phyloP scores from a whole-genome alignment of 148 eudicot genomes.

The Camellia japonica region DNA sequence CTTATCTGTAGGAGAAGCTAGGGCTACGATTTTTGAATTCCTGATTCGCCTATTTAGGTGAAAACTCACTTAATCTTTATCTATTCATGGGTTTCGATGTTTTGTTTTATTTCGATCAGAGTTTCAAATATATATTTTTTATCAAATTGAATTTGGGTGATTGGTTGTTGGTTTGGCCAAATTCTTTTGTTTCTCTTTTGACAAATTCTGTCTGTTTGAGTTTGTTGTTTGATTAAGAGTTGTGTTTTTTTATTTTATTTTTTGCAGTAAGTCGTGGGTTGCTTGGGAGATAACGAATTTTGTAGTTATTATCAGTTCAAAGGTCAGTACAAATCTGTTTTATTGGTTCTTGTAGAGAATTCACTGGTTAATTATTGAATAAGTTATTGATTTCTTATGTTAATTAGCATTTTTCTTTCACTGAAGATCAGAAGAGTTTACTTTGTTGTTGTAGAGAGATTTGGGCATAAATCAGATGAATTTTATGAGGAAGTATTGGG shows the following conservation, averaged over 20 bases:
- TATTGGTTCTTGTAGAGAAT: not conserved
- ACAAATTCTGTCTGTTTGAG: not conserved
- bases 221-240: not conserved
- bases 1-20: not conserved
- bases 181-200: not conserved
- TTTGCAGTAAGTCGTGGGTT: slow-evolving; percentile 9
- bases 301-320: not conserved
- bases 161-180: not conserved
- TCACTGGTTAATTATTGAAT: not conserved
- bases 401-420: not conserved
- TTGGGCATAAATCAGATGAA: not conserved
- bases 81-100: not conserved
- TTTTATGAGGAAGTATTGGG: slow-evolving; percentile 6
- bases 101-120: not conserved
- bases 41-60: not conserved
- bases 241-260: not conserved
- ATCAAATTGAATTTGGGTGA: not conserved
- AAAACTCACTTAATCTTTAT: not conserved
- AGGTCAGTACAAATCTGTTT: not conserved
- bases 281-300: slow-evolving; percentile 7
- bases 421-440: slow-evolving; percentile 2
- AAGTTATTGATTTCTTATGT: too few relatives aligned
- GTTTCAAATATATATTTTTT: not conserved
- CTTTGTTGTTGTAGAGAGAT: not conserved
- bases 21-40: not conserved